phyloP scores from a whole-genome alignment of 2,329 filamentous ascomycete species.

The Gaeumannomyces tritici region DNA sequence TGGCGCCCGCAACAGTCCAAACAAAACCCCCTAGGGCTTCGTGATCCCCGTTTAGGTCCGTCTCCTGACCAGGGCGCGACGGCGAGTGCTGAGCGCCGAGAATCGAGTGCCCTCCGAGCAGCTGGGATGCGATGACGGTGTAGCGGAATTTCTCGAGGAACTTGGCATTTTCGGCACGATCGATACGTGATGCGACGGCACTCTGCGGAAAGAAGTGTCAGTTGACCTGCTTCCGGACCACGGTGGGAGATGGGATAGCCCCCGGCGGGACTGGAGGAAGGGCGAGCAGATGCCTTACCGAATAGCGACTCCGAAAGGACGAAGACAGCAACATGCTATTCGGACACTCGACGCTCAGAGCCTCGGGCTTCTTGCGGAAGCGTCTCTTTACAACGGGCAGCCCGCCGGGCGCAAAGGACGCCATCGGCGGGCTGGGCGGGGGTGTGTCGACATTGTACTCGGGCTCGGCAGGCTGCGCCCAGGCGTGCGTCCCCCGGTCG shows the following conservation, averaged over 20 bases:
- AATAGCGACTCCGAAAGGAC: conserved; percentile 38
- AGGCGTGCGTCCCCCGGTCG: conserved; percentile 31
- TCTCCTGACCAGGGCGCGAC: background rate
- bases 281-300: conserved; percentile 28
- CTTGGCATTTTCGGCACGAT: conserved; percentile 68
- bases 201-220: conserved; percentile 31
- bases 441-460: conserved; percentile 27
- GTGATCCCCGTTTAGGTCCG: conserved; percentile 13
- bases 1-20: conserved; percentile 53
- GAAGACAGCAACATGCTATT: conserved; percentile 30
- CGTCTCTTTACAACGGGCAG: conserved; percentile 43
- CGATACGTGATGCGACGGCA: conserved; percentile 62
- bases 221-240: background rate
- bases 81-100: conserved; percentile 25
- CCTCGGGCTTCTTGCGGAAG: conserved; percentile 39
- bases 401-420: conserved; percentile 47
- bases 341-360: conserved; percentile 32
- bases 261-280: conserved; percentile 3
- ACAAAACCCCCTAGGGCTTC: conserved; percentile 24
- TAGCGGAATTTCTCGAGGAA: conserved; percentile 93
- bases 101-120: conserved; percentile 63
- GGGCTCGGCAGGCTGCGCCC: conserved; percentile 29
- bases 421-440: conserved; percentile 31
- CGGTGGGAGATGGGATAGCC: background rate
- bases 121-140: conserved; percentile 82